These are phyloP conservation scores for Nakaseomyces nivariensis DNA, from an alignment of 1,139 yeast species.

Conservation along the genomic window DNA sequence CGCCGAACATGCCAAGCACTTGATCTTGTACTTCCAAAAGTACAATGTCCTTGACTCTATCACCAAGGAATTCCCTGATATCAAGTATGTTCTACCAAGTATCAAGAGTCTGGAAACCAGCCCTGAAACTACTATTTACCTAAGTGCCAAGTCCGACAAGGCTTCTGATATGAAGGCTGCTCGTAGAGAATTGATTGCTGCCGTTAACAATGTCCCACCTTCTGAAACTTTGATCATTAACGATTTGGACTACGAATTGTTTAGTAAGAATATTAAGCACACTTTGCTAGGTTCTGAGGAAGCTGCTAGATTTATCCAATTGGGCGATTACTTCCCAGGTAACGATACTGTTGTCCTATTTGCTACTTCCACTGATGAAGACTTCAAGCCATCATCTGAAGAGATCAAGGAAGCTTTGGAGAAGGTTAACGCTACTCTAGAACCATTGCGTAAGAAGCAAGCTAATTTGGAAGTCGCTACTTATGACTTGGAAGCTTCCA, in stretches of 20 bases:
- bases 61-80: slow-evolving; percentile 30
- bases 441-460: slow-evolving; percentile 51
- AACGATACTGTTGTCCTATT: slow-evolving; percentile 38
- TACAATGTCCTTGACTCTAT: slow-evolving; percentile 38
- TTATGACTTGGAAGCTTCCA: slow-evolving; percentile 42
- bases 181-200: slow-evolving; percentile 59
- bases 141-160: slow-evolving; percentile 35
- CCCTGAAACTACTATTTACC: slow-evolving; percentile 35
- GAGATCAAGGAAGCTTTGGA: slow-evolving; percentile 40
- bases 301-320: slow-evolving; percentile 48
- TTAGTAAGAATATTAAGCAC: slow-evolving; percentile 37
- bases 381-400: slow-evolving; percentile 43
- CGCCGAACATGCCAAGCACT: slow-evolving; percentile 59
- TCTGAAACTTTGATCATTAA: slow-evolving; percentile 45
- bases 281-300: slow-evolving; percentile 40
- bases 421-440: slow-evolving; percentile 41
- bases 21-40: slow-evolving; percentile 56
- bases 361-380: slow-evolving; percentile 40
- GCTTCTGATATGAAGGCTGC: slow-evolving; percentile 40
- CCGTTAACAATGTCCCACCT: slow-evolving; percentile 69
- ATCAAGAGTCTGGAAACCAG: slow-evolving; percentile 30
- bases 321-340: slow-evolving; percentile 34
- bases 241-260: slow-evolving; percentile 65
- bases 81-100: slow-evolving; percentile 50
- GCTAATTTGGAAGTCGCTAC: slow-evolving; percentile 42